Evolutionary conservation across 2,329 filamentous ascomycete genomes (phyloP).

Genomic region (Harringtonia lauricola): DNA sequence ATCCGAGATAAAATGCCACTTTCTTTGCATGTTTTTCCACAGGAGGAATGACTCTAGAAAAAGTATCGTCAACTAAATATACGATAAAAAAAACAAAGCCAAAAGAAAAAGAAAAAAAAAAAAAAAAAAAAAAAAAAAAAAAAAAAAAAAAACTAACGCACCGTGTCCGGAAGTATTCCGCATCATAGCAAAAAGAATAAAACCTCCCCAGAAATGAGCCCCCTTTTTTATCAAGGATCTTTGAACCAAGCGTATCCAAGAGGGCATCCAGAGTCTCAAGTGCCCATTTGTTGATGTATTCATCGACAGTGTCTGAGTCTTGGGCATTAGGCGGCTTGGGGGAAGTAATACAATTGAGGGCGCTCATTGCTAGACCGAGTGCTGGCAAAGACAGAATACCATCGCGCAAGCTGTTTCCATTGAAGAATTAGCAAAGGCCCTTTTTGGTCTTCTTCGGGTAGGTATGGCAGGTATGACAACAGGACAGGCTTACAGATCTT

Average conservation of each 20-base stretch:
- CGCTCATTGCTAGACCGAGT: neutral
- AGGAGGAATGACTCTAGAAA: neutral
- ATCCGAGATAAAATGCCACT: neutral
- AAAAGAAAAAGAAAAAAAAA: neutral
- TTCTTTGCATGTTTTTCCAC: neutral
- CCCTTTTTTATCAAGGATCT: neutral
- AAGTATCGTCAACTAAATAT: neutral
- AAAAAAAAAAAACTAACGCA: neutral
- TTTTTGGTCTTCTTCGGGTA: neutral
- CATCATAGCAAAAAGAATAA: neutral
- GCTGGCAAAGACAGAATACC: neutral
- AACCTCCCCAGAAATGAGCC: neutral
- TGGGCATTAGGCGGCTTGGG: neutral
- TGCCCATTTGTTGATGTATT: slow-evolving; percentile 1
- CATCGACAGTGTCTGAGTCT: neutral
- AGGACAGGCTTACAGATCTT: neutral
- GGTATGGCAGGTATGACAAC: neutral
- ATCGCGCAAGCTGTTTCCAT: neutral
- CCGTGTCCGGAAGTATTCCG: slow-evolving; percentile 1
- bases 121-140: neutral
- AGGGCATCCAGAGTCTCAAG: neutral
- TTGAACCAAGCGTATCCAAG: neutral
- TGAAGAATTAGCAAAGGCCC: neutral
- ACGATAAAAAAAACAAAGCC: neutral
- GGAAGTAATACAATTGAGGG: neutral